Base-by-base conservation (phyloP, 1,284 basidiomycete genomes). In the Dichomitus squalens region DNA sequence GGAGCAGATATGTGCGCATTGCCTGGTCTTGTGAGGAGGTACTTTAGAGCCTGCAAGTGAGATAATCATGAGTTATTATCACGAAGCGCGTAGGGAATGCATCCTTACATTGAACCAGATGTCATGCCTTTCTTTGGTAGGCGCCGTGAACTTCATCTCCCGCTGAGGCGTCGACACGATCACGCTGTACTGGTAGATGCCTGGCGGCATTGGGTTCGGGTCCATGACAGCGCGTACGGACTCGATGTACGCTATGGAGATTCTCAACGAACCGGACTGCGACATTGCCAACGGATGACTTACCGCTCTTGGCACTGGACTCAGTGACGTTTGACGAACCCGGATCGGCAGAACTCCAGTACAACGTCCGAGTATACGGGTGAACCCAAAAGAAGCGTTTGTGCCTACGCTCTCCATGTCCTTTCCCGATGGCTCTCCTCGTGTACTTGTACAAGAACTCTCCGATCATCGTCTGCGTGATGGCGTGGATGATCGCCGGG, bases 381-480 rank as follows among this genome's bases (percentile, higher is more conserved):
- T 99, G 96, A 14, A 99, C 88, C 96, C 97, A 99, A 83, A 99
- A 98, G 88, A 97, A 99, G 36, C 97, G 84, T 72, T 87, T 89
- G 76, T 99, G 97, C 52, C 96, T 81, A 72, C 88, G 90, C 72
- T 95, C 93, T 27, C 93, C 93, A 70, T 95, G 84, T 7, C 94
- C 95, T 70, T 93, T 94, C 29, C 95, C 94, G 67, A 99, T 87
- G n/a, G 92, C 77, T 59, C 87, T 86, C 53, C 96, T 85, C 9
- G 95, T 98, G 76, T 99, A 98, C 81, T 99, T 99, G 86, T 92
- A 94, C 76, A 99, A 76, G 76, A 95, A 98, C 79, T 98, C 96
- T 62, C 96, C 96, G 65, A 99, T 98, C 96, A 99, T 99, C 21
- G 96, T 98, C 80, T 98, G 95, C 4, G 96, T 99, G 68, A 99